Evolutionary conservation across 2,329 filamentous ascomycete species (phyloP).

Genomic region (Sphaerulina musiva): DNA sequence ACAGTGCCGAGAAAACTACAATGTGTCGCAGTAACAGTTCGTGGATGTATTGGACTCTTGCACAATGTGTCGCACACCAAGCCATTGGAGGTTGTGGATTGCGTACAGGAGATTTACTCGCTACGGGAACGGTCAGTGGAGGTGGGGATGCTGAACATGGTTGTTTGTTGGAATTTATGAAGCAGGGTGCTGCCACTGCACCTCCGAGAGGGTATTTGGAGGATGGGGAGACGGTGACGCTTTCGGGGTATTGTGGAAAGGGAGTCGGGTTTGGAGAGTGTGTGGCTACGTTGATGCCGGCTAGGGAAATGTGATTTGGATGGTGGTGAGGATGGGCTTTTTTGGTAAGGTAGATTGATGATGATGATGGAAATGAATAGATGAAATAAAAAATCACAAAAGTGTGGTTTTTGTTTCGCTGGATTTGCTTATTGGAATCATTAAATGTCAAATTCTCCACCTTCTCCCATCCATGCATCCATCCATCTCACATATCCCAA

Average conservation of each 20-base stretch:
- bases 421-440: too few species aligned
- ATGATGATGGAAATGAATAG: too few species aligned
- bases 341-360: too few species aligned
- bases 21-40: constrained; percentile 28
- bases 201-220: constrained; percentile 35
- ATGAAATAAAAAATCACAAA: too few species aligned
- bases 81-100: constrained; percentile 37
- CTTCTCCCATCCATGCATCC: too few species aligned
- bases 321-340: too few species aligned
- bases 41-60: constrained; percentile 40
- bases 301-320: constrained; percentile 8
- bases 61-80: constrained; percentile 40
- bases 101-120: constrained; percentile 39
- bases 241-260: constrained; percentile 35
- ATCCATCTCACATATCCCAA: neutral
- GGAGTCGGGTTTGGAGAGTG: constrained; percentile 40
- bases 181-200: constrained; percentile 29
- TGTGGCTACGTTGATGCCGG: constrained; percentile 33
- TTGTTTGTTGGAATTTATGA: constrained; percentile 39
- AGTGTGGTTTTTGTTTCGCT: too few species aligned
- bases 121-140: constrained; percentile 39
- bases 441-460: too few species aligned
- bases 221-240: constrained; percentile 37
- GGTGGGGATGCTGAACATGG: constrained; percentile 34
- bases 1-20: constrained; percentile 5